These are phyloP conservation scores for Penicillium thymicola DNA, from an alignment of 2,329 filamentous ascomycete species.

Conservation along the genomic window DNA sequence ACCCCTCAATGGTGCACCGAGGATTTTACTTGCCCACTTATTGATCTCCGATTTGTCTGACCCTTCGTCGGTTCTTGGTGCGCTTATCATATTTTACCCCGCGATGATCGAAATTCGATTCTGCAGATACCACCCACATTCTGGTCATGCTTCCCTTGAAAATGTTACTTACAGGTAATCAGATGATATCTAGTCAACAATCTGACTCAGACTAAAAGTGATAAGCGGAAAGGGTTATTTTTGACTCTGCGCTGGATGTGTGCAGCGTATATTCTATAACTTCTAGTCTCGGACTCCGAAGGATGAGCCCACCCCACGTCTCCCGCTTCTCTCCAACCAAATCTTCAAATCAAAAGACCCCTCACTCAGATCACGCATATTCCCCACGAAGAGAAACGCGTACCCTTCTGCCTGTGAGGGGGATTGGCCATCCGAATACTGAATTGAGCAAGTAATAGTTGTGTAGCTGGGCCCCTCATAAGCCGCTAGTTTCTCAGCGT, in stretches of 20 bases:
- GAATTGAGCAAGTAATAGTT: conserved; percentile 6
- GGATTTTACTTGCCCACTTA: background rate
- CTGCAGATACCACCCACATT: background rate
- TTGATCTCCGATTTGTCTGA: background rate
- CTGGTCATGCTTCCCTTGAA: background rate
- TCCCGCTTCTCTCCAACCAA: background rate
- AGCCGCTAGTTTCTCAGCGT: conserved; percentile 13
- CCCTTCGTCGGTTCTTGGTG: background rate
- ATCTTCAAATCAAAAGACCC: background rate
- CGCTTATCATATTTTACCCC: background rate
- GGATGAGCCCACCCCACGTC: background rate
- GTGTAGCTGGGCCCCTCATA: conserved; percentile 18
- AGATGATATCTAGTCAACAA: background rate
- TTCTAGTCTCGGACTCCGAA: background rate
- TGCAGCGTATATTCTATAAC: background rate
- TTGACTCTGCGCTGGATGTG: background rate
- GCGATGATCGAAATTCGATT: background rate
- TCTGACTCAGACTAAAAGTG: background rate
- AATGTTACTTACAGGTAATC: background rate
- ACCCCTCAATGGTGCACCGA: conserved; percentile 1
- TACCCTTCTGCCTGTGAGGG: background rate
- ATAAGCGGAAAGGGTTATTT: background rate
- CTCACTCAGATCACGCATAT: conserved; percentile 1
- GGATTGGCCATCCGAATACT: conserved; percentile 6
- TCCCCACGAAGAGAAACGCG: conserved; percentile 5